These are phyloP conservation scores for Toxicodendron radicans DNA, from an alignment of 345 rosid species.

Conservation along the genomic window DNA sequence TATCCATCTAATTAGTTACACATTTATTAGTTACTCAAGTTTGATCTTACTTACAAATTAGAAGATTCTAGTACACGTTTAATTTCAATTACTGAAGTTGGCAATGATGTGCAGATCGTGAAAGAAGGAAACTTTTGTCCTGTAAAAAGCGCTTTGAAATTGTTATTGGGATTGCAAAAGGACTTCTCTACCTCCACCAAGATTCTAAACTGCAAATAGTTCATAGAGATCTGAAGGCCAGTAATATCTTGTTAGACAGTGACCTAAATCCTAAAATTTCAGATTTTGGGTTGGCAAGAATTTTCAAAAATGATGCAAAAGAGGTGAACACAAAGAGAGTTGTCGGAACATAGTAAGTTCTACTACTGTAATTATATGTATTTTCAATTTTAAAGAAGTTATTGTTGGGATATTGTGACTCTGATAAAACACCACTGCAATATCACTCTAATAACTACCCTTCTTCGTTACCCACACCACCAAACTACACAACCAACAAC, in stretches of 20 bases:
- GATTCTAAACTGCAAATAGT: slow-evolving; percentile 47
- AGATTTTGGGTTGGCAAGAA: slow-evolving; percentile 44
- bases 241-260: slow-evolving; percentile 34
- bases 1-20: background rate
- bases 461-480: too few species aligned
- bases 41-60: too few species aligned
- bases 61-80: background rate
- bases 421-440: too few species aligned
- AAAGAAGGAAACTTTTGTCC: slow-evolving; percentile 30
- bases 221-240: slow-evolving; percentile 46
- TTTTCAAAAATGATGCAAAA: slow-evolving; percentile 21
- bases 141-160: slow-evolving; percentile 25
- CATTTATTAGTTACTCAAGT: too few species aligned
- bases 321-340: slow-evolving; percentile 43
- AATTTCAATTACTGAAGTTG: background rate
- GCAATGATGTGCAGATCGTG: slow-evolving; percentile 29
- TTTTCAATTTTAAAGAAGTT: background rate
- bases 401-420: too few species aligned
- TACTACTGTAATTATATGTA: background rate
- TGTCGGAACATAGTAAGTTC: slow-evolving; percentile 49
- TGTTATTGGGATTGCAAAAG: slow-evolving; percentile 45
- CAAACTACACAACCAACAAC: too few species aligned
- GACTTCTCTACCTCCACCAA: slow-evolving; percentile 54
- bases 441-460: too few species aligned
- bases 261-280: slow-evolving; percentile 38